A percentile compares a stretch with the other conserved stretches of the same genome.
These are phyloP conservation scores for Prunus campanulata DNA, from an alignment of 306 rosid genomes.

Conservation along the genomic window DNA sequence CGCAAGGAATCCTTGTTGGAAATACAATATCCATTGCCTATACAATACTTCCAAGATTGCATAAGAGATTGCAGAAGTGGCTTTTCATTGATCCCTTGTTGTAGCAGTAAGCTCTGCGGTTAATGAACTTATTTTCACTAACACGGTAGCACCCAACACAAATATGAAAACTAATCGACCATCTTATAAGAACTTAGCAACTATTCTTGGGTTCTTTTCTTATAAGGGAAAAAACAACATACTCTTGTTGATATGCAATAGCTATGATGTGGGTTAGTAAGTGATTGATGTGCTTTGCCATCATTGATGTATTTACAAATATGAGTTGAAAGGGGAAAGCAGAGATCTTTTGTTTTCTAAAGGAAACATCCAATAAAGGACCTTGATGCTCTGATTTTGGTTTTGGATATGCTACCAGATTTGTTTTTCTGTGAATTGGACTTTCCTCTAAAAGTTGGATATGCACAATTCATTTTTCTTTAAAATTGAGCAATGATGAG, in stretches of 20 bases:
- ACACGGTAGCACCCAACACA: neutral
- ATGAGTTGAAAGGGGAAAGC: neutral
- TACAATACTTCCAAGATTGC: neutral
- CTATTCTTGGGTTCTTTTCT: neutral
- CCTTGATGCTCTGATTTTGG: neutral
- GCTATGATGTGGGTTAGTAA: neutral
- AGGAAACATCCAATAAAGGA: neutral
- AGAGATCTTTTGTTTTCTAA: neutral
- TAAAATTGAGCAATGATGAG: neutral
- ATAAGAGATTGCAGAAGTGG: neutral
- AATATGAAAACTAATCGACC: neutral
- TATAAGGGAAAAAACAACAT: neutral
- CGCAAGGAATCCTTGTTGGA: neutral
- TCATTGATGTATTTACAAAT: neutral
- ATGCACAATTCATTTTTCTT: neutral
- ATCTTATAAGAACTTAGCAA: neutral
- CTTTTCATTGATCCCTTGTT: neutral
- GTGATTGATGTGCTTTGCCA: neutral
- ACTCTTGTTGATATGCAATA: neutral
- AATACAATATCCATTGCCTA: neutral
- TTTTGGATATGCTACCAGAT: neutral
- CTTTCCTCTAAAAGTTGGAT: conserved; percentile 13
- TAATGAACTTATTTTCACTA: neutral
- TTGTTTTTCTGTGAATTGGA: neutral
- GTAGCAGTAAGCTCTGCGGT: neutral